Evolutionary conservation across 1,284 basidiomycete genomes (phyloP).

Genomic region (Cystobasidium sp.): DNA sequence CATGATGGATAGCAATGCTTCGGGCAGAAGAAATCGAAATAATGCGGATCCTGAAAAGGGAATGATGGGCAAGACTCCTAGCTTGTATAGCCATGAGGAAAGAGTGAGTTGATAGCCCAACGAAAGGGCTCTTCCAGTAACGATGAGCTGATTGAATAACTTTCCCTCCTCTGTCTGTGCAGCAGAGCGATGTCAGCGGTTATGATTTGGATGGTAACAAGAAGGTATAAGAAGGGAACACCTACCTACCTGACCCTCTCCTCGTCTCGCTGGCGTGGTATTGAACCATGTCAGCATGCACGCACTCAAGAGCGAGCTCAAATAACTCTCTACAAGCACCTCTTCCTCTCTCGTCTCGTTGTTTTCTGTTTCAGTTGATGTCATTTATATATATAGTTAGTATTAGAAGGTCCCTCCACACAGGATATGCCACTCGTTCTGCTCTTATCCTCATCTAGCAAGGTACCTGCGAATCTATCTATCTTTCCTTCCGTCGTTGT

Average conservation of each 20-base stretch:
- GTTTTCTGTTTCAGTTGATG: no score
- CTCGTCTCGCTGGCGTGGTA: no score
- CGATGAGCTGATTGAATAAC: neutral
- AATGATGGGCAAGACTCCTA: neutral
- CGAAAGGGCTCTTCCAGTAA: neutral
- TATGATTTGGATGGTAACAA: constrained; percentile 3
- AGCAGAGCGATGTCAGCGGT: constrained; percentile 19
- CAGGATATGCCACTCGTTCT: no score
- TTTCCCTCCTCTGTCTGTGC: neutral
- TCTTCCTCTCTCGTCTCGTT: no score
- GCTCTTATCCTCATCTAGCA: no score
- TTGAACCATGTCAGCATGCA: no score
- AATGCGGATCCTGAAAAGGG: constrained; percentile 18
- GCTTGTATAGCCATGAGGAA: constrained; percentile 26
- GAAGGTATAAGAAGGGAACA: neutral
- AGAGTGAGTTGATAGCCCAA: constrained; percentile 14
- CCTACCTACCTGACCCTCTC: neutral
- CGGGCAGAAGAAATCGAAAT: constrained; percentile 3
- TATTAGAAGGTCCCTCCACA: no score
- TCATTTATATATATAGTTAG: no score
- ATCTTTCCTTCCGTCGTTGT: no score
- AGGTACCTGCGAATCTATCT: no score
- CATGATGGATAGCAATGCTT: constrained; percentile 8
- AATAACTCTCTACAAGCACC: no score
- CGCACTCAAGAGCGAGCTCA: no score